Conservation (phyloP, 176 grass and related monocot genomes). For the Avena insularis region DNA sequence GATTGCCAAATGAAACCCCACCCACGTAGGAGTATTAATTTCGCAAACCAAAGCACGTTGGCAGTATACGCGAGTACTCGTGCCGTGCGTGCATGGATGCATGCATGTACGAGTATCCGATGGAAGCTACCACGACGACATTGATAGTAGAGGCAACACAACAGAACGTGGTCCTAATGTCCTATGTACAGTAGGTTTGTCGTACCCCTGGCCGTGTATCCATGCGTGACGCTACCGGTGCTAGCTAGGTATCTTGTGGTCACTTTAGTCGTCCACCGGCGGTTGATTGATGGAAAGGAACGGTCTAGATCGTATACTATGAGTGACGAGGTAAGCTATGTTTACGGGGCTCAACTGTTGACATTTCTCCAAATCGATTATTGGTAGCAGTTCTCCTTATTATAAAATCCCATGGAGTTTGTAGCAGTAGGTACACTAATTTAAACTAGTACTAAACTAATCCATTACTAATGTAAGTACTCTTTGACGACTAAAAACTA, state of each 20-base stretch:
- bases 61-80: not conserved
- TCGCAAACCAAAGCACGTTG: conserved; percentile 9
- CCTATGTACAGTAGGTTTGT: not conserved
- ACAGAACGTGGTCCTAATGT: not conserved
- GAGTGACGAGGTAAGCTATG: not conserved
- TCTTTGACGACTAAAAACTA: not conserved
- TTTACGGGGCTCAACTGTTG: not conserved
- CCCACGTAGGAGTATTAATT: not conserved
- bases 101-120: conserved; percentile 30
- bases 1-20: conserved; percentile 11
- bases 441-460: too few relatives aligned
- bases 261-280: not conserved
- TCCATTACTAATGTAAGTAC: too few relatives aligned
- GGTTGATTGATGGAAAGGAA: conserved; percentile 29
- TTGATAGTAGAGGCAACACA: not conserved
- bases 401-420: not conserved
- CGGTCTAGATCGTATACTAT: not conserved
- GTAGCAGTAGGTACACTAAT: too few relatives aligned
- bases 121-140: not conserved
- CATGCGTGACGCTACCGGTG: not conserved
- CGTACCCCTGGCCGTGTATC: not conserved
- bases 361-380: not conserved
- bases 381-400: not conserved
- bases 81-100: not conserved
- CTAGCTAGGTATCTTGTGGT: not conserved